Percentiles rank a stretch among this genome's conserved stretches.
phyloP scores from a whole-genome alignment of 177 flowering plant species.

The Telopea speciosissima region DNA sequence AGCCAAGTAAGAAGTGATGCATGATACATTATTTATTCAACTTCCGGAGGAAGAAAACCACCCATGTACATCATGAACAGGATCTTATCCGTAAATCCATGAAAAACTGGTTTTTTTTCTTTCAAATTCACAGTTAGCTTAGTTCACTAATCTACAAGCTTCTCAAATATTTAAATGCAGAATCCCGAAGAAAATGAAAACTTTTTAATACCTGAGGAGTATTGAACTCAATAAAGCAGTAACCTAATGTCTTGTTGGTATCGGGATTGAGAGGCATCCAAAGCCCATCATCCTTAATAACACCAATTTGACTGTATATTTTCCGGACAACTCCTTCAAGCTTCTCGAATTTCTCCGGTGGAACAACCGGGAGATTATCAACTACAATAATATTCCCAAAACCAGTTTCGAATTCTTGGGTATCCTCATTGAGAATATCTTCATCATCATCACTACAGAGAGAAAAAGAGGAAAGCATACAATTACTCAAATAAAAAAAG shows the following conservation, averaged over 20 bases:
- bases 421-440: constrained; percentile 47
- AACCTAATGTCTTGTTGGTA: constrained; percentile 48
- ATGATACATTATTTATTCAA: neutral
- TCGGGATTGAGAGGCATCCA: constrained; percentile 64
- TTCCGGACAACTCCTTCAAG: constrained; percentile 59
- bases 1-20: no score
- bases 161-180: neutral
- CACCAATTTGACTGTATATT: constrained; percentile 60
- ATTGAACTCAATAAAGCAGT: constrained; percentile 59
- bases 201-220: constrained; percentile 52
- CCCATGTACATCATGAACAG: neutral
- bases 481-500: neutral
- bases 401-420: constrained; percentile 30
- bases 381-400: constrained; percentile 45
- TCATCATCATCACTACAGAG: constrained; percentile 42
- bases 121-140: neutral
- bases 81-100: no score
- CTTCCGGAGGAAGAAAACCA: neutral
- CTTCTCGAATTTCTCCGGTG: constrained; percentile 56
- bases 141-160: neutral
- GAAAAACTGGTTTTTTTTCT: neutral
- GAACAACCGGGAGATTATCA: constrained; percentile 43
- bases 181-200: neutral
- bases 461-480: neutral
- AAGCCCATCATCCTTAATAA: constrained; percentile 58